Evolutionary conservation across 2,329 filamentous ascomycete genomes (phyloP).

Genomic region (Bipolaris bicolor): DNA sequence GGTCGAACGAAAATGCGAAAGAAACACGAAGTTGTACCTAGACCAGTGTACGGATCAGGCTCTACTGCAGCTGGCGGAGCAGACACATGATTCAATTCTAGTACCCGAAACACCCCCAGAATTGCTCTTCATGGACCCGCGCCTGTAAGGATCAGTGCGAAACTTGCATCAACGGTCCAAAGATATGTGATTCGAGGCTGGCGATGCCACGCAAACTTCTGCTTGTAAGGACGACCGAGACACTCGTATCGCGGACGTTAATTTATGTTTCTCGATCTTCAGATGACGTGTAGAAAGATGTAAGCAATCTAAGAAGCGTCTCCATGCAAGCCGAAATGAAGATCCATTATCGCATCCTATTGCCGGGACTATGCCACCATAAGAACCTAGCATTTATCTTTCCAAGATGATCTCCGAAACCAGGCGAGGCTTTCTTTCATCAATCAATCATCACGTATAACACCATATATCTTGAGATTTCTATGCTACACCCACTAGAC

Average conservation of each 20-base stretch:
- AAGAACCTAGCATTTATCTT: too few relatives aligned
- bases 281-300: neutral
- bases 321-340: too few relatives aligned
- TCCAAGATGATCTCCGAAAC: too few relatives aligned
- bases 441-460: too few relatives aligned
- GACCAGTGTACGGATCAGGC: neutral
- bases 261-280: neutral
- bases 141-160: neutral
- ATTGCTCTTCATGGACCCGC: neutral
- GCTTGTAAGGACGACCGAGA: neutral
- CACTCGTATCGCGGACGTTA: neutral
- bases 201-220: neutral
- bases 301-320: too few relatives aligned
- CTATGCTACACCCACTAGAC: too few relatives aligned
- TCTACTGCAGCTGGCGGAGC: neutral
- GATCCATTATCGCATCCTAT: too few relatives aligned
- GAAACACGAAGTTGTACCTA: neutral
- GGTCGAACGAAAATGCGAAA: neutral
- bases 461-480: too few relatives aligned
- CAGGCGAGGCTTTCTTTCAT: too few relatives aligned
- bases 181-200: too few relatives aligned
- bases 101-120: slow-evolving; percentile 19
- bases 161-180: neutral
- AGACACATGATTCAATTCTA: slow-evolving; percentile 6
- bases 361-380: too few relatives aligned